phyloP scores from a whole-genome alignment of 179 eudicot genomes.

The Actinidia chinensis region DNA sequence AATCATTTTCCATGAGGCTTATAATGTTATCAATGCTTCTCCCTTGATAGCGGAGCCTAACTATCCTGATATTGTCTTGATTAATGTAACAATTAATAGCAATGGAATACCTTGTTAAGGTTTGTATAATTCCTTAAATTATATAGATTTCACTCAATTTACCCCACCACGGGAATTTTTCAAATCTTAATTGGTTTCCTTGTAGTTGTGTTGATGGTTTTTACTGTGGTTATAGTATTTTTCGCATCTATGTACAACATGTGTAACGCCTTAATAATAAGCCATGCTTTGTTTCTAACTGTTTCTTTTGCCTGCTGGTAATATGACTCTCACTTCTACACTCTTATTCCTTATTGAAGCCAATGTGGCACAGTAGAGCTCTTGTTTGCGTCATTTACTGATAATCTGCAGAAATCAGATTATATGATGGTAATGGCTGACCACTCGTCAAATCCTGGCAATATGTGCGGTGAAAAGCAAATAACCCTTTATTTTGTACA shows the following conservation, averaged over 20 bases:
- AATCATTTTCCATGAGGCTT: slow-evolving; percentile 79
- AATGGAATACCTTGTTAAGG: slow-evolving; percentile 55
- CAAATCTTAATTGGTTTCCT: background rate
- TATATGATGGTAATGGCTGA: slow-evolving; percentile 55
- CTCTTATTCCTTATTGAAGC: slow-evolving; percentile 37
- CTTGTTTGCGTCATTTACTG: slow-evolving; percentile 52
- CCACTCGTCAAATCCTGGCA: background rate
- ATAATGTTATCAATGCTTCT: slow-evolving; percentile 26
- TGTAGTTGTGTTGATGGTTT: slow-evolving; percentile 9
- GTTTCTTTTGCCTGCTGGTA: background rate
- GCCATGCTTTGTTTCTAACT: background rate
- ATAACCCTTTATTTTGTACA: background rate
- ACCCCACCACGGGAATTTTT: background rate
- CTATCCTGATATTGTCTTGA: slow-evolving; percentile 55
- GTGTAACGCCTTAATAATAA: background rate
- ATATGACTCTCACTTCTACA: slow-evolving; percentile 12
- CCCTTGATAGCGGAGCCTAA: slow-evolving; percentile 62
- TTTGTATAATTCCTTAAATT: slow-evolving; percentile 21
- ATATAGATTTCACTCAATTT: background rate
- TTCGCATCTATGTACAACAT: background rate
- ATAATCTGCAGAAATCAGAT: slow-evolving; percentile 57
- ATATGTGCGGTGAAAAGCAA: background rate
- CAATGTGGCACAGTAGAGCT: slow-evolving; percentile 63
- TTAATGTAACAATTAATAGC: slow-evolving; percentile 40
- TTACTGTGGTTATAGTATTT: background rate